Base-by-base conservation (phyloP, 2,329 filamentous ascomycete genomes). In the Alternaria gaisen region DNA sequence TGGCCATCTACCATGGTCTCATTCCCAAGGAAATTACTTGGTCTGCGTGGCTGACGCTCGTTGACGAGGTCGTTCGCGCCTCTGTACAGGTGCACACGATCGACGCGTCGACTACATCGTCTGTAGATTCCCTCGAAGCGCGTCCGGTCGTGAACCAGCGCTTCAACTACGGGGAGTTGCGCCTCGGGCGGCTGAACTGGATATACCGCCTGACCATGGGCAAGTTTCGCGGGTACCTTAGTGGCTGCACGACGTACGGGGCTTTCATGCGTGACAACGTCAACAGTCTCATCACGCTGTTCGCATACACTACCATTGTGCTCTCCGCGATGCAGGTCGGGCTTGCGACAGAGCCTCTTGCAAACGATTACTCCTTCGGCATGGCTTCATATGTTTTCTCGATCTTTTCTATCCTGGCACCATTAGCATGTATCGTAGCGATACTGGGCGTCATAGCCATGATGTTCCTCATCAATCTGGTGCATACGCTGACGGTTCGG, bases 261-360 rank as follows among this genome's bases (percentile, higher is more conserved):
- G 63, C 66, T 3, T 72, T 72, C 47, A 56, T 72, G 30, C 63
- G 65, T 22, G 64, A 70, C 7, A 72, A 72, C 44, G 26, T 70
- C 24, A 71, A 67, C 51, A 71, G 66, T 11, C 56, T 72, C 20
- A 69, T 71, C 32, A 66, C 66, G 6, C 61, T 69, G 1, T 72
- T 71, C 48, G 67, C 67, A 46, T 72, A 71, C 58, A 67, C 66
- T 11, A 72, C 71, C 11, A 69, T 72, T 24, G 71, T 70, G 1
- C 63, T 73, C 3, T 70, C 69, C 2, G 70, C 70, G 6, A 72
- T 73, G 68, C 70, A 72, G 44, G 70, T 73, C 12, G 69, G 71
- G 1, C 61, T 73, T 1, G 47, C 54, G 14, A 72, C 69, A 2
- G 41, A 58, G 12, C 65, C 47, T 3, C 65, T 72, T 16, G 46